Conservation (phyloP, 345 rosid species). For the Eucalyptus camaldulensis region DNA sequence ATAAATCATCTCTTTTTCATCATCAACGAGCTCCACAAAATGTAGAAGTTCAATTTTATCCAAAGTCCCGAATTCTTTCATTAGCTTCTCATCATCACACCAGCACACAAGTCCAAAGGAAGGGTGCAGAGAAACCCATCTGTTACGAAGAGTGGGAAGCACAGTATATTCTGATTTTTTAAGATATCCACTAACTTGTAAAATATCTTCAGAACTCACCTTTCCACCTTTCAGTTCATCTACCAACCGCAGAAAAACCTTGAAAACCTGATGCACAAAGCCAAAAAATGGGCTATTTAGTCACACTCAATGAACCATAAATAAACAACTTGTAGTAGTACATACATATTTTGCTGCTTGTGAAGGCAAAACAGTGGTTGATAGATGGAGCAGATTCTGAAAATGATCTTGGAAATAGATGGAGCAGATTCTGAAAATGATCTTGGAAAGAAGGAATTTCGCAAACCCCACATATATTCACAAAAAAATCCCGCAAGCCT, state of each 20-base stretch:
- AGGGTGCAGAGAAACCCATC: conserved; percentile 82
- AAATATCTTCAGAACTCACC: conserved; percentile 37
- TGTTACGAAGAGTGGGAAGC: conserved; percentile 60
- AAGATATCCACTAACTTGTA: conserved; percentile 43
- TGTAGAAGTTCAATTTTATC: conserved; percentile 42
- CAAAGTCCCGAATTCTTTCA: conserved; percentile 39
- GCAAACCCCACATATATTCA: conserved; percentile 54
- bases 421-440: conserved; percentile 52
- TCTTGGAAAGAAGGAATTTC: conserved; percentile 50
- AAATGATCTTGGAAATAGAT: conserved; percentile 39
- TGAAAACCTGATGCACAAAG: conserved; percentile 46
- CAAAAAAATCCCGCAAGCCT: conserved; percentile 73
- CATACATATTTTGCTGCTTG: conserved; percentile 63
- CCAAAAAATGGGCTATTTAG: background rate
- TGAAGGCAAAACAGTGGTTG: conserved; percentile 42
- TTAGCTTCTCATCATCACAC: conserved; percentile 64
- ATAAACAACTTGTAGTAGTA: background rate
- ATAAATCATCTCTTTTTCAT: conserved; percentile 39
- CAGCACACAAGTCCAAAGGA: conserved; percentile 78
- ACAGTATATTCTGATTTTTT: conserved; percentile 36
- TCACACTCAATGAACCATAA: background rate
- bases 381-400: conserved; percentile 46
- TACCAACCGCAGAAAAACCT: conserved; percentile 58
- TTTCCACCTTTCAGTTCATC: conserved; percentile 49
- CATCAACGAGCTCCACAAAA: conserved; percentile 40